These are phyloP conservation scores for Podosphaera fusca DNA, from an alignment of 2,329 filamentous ascomycete genomes.

Conservation along the genomic window DNA sequence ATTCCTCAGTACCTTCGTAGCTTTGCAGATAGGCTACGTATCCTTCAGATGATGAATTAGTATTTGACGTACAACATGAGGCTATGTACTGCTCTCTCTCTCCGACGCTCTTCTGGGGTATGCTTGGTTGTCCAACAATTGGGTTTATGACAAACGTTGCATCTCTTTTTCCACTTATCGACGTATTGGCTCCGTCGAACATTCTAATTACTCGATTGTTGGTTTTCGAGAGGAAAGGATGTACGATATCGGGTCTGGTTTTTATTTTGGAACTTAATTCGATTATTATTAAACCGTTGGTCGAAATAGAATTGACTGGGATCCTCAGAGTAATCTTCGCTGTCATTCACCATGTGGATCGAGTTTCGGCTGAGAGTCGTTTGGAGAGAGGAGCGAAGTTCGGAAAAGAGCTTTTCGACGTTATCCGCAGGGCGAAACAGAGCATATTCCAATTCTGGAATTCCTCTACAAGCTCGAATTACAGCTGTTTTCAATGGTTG, in stretches of 20 bases:
- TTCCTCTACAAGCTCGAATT: not conserved
- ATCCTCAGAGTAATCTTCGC: not conserved
- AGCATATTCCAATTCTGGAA: not conserved
- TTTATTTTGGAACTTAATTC: not conserved
- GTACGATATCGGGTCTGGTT: not conserved
- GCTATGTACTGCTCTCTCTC: not conserved
- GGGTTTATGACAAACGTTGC: not conserved
- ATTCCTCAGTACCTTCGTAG: not conserved
- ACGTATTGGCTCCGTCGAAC: not conserved
- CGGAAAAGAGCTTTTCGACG: not conserved
- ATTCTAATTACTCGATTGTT: not conserved
- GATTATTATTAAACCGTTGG: not conserved
- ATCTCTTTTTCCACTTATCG: not conserved
- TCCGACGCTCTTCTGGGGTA: not conserved
- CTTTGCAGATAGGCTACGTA: not conserved
- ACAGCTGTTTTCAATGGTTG: not conserved
- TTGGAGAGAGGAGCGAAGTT: not conserved
- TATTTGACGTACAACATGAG: not conserved
- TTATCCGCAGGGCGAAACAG: not conserved
- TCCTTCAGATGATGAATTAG: not conserved
- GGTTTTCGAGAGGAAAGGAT: not conserved
- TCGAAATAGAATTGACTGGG: not conserved
- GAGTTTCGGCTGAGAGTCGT: not conserved
- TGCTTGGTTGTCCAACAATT: conserved; percentile 1
- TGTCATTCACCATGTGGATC: not conserved